These are phyloP conservation scores for Salvia rosmarinus DNA, from an alignment of 257 asterid species.

Conservation along the genomic window DNA sequence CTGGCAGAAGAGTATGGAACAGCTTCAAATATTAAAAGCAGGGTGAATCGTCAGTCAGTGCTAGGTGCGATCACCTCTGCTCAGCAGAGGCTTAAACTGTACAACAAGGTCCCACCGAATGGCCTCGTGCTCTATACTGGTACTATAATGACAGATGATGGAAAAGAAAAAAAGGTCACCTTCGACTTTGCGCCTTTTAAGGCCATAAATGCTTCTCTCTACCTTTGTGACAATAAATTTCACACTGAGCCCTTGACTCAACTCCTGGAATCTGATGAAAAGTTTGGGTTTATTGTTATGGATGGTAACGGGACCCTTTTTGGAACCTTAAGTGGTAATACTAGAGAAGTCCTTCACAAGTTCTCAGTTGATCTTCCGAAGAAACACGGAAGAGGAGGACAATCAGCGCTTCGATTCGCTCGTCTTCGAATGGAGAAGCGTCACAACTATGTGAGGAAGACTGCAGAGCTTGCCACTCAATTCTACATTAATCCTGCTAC, in stretches of 20 bases:
- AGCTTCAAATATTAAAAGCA: slow-evolving; percentile 65
- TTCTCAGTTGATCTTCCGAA: slow-evolving; percentile 66
- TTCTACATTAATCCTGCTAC: slow-evolving; percentile 61
- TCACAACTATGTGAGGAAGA: slow-evolving; percentile 65
- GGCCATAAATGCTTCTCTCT: slow-evolving; percentile 64
- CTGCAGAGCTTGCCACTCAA: slow-evolving; percentile 75
- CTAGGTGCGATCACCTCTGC: slow-evolving; percentile 74
- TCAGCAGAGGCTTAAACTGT: slow-evolving; percentile 66
- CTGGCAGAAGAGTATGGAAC: slow-evolving; percentile 73
- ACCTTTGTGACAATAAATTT: slow-evolving; percentile 67
- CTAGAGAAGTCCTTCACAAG: slow-evolving; percentile 69
- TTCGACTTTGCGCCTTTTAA: slow-evolving; percentile 60
- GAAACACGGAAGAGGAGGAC: slow-evolving; percentile 72
- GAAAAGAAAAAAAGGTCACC: slow-evolving; percentile 61
- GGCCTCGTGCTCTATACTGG: slow-evolving; percentile 70
- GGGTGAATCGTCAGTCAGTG: slow-evolving; percentile 70
- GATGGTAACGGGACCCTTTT: slow-evolving; percentile 71
- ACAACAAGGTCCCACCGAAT: slow-evolving; percentile 60
- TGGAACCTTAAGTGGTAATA: slow-evolving; percentile 65
- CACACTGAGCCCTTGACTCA: slow-evolving; percentile 61
- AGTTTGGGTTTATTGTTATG: slow-evolving; percentile 67
- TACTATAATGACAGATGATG: slow-evolving; percentile 64
- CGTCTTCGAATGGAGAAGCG: slow-evolving; percentile 73
- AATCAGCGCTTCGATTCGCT: slow-evolving; percentile 66
- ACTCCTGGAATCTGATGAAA: slow-evolving; percentile 62